Percentiles rank a stretch among this genome's conserved stretches.
Evolutionary conservation across 805 yeast genomes (phyloP).

Genomic region (Candida adriatica): DNA sequence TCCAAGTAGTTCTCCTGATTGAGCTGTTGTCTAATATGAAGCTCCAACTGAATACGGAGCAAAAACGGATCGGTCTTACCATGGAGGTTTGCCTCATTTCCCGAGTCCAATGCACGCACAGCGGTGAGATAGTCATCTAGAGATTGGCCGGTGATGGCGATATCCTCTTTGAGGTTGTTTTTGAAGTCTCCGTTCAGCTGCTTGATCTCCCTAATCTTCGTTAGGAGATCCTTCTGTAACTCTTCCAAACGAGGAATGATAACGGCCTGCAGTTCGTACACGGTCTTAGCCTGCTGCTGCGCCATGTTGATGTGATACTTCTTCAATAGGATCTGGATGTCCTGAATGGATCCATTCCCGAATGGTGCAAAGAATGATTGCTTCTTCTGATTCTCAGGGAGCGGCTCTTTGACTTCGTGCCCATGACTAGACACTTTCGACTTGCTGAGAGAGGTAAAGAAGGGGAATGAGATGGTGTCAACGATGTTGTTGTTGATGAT

Average conservation of each 20-base stretch:
- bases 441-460: constrained; percentile 23
- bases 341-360: constrained; percentile 78
- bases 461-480: constrained; percentile 56
- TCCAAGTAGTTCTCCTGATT: constrained; percentile 80
- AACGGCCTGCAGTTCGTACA: constrained; percentile 49
- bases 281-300: constrained; percentile 44
- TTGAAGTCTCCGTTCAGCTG: constrained; percentile 78
- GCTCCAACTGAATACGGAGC: constrained; percentile 60
- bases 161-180: constrained; percentile 63
- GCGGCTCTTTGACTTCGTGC: constrained; percentile 29
- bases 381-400: constrained; percentile 18
- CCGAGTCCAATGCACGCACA: constrained; percentile 45
- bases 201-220: constrained; percentile 82
- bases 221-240: constrained; percentile 62
- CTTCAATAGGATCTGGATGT: constrained; percentile 66
- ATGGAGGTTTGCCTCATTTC: constrained; percentile 33
- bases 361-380: constrained; percentile 55
- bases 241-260: constrained; percentile 65
- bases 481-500: constrained; percentile 75
- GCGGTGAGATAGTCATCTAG: constrained; percentile 49
- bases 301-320: constrained; percentile 61
- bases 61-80: constrained; percentile 75
- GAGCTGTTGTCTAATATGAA: constrained; percentile 69
- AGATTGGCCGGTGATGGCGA: constrained; percentile 54
- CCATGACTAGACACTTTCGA: constrained; percentile 3